Evolutionary conservation across 192 early-diverging fungal species (phyloP), one percentile per base, ranked within the genome.

Genomic region (Coemansia sp.): DNA sequence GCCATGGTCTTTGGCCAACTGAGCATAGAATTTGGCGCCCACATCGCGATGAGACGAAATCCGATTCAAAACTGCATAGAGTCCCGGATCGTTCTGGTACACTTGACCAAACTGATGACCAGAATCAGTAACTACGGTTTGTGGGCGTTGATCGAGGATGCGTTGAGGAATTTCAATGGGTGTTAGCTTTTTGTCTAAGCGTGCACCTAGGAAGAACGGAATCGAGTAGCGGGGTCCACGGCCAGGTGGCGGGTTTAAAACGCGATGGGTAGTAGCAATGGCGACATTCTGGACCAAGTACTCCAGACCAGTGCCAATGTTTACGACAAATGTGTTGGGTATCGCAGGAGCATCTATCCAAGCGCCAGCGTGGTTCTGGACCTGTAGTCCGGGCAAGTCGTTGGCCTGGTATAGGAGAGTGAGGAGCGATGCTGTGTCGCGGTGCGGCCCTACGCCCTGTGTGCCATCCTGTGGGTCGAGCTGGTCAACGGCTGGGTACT

Each of bases 221-320:
- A 90, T 72, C 4, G 86, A 88, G 57, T 85, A 85, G 7, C 89
- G 79, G 10, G 70, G 70, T 5, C 85, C 85, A 8, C 68, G 64
- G 2, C 80, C 78, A 0, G 80, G 66, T 0, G 73, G 76, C 17
- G 86, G 86, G 47, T 82, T 90, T 13, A 87, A 53, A 4, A 89
- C 89, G 26, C 88, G 76, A 47, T 90, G 88, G 0, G 84, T 85
- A 0, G 88, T 90, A 0, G 88, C 89, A 8, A 83, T 66, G 38
- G 84, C 86, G 8, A 75, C 61, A 17, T 75, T 74, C 6, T 77
- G 84, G 0, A 87, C 87, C 35, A 88, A 21, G 21, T 84, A 74
- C 53, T 88, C 88, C 10, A 90, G 77, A 4, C 84, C 79, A n/a
- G 88, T 87, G 46, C 89, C 89, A 67, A 89, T 87, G 21, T 89